phyloP scores from a whole-genome alignment of 805 yeast species.

The Nakazawaea ernobii region DNA sequence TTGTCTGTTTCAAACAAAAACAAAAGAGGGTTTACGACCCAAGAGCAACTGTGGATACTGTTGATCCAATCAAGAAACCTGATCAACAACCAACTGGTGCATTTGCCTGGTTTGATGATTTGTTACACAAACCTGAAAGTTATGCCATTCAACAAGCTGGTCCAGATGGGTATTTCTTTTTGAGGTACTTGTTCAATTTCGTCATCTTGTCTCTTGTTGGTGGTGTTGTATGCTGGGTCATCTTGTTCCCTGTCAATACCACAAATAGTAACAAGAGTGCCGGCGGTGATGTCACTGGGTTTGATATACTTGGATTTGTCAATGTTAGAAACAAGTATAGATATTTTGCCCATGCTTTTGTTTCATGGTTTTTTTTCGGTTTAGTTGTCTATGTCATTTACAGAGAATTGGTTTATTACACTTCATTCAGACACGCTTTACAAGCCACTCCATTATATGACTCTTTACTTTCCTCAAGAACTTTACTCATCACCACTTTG shows the following conservation, averaged over 20 bases:
- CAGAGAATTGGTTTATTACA: conserved; percentile 68
- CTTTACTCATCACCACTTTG: conserved; percentile 67
- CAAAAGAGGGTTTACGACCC: conserved; percentile 49
- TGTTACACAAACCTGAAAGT: conserved; percentile 51
- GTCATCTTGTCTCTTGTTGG: conserved; percentile 46
- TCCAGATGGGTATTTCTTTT: conserved; percentile 70
- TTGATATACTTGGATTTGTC: conserved; percentile 58
- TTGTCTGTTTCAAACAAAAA: conserved; percentile 35
- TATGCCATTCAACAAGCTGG: conserved; percentile 67
- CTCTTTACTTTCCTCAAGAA: conserved; percentile 62
- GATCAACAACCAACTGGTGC: conserved; percentile 39
- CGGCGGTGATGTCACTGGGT: conserved; percentile 32
- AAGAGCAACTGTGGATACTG: conserved; percentile 36
- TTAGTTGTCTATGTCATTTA: conserved; percentile 59
- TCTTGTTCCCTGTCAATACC: conserved; percentile 69
- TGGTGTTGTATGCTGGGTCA: conserved; percentile 56
- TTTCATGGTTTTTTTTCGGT: conserved; percentile 73
- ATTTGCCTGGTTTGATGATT: conserved; percentile 48
- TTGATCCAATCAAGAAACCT: conserved; percentile 39
- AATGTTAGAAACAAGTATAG: conserved; percentile 58
- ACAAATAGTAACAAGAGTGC: conserved; percentile 49
- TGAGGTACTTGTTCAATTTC: conserved; percentile 58
- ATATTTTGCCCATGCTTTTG: conserved; percentile 67
- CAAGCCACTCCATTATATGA: conserved; percentile 73
- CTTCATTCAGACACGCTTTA: conserved; percentile 64